These are phyloP conservation scores for Aspergillus sp. DNA, from an alignment of 2,329 filamentous ascomycete genomes.

Conservation along the genomic window DNA sequence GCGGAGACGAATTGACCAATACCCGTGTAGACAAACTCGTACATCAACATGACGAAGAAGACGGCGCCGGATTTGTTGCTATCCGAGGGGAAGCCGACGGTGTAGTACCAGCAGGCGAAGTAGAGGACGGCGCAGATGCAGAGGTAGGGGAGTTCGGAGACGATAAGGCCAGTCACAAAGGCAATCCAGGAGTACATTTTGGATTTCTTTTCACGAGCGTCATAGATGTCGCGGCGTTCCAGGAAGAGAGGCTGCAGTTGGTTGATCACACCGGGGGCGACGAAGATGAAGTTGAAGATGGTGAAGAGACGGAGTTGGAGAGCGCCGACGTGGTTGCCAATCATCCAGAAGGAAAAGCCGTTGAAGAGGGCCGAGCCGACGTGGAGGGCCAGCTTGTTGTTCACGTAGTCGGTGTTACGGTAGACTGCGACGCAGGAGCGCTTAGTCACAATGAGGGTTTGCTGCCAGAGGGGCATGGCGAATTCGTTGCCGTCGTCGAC, in stretches of 20 bases:
- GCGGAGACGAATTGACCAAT: constrained; percentile 80
- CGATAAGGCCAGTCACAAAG: constrained; percentile 67
- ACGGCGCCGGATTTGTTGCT: constrained; percentile 46
- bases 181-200: constrained; percentile 75
- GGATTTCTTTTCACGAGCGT: constrained; percentile 66
- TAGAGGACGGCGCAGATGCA: constrained; percentile 66
- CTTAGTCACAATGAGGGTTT: constrained; percentile 66
- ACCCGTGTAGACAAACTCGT: constrained; percentile 69
- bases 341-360: constrained; percentile 65
- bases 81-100: constrained; percentile 53
- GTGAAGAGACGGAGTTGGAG: constrained; percentile 76
- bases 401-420: constrained; percentile 67
- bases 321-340: constrained; percentile 63
- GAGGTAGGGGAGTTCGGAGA: constrained; percentile 69
- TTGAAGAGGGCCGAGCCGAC: constrained; percentile 53
- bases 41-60: constrained; percentile 72
- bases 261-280: constrained; percentile 46
- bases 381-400: constrained; percentile 63
- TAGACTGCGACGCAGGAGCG: constrained; percentile 67
- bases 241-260: constrained; percentile 68
- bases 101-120: constrained; percentile 73
- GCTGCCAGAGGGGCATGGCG: constrained; percentile 63
- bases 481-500: constrained; percentile 57
- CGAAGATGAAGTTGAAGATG: constrained; percentile 62
- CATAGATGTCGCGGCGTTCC: constrained; percentile 68